Conservation (phyloP, 257 asterid genomes). For the Forsythia viridissima region DNA sequence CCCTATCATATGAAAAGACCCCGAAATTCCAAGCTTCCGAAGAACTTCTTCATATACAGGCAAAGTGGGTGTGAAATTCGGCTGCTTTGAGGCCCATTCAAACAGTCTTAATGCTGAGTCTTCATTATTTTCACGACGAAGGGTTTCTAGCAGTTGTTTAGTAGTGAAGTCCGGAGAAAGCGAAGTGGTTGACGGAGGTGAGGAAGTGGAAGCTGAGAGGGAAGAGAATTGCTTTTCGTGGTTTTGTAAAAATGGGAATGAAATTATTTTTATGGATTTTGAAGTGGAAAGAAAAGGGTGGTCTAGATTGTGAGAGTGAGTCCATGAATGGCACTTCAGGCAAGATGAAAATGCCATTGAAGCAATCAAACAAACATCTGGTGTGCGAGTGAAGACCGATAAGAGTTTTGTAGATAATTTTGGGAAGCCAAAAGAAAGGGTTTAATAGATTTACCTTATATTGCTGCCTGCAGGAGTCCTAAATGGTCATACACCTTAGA, state of each 20-base stretch:
- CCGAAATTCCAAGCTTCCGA: conserved; percentile 60
- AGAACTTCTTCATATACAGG: conserved; percentile 70
- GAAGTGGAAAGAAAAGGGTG: conserved; percentile 23
- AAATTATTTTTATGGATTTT: conserved; percentile 30
- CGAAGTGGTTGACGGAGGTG: conserved; percentile 30
- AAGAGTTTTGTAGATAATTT: no score
- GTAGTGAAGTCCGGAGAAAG: conserved; percentile 64
- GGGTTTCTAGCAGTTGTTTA: conserved; percentile 61
- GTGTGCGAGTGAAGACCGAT: conserved; percentile 20
- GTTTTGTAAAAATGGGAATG: conserved; percentile 21
- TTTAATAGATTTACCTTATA: no score
- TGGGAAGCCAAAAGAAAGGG: not conserved
- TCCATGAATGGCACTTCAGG: conserved; percentile 54
- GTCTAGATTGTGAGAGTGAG: conserved; percentile 31
- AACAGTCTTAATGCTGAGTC: conserved; percentile 60
- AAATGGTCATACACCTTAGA: no score
- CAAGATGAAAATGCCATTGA: conserved; percentile 70
- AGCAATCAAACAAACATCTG: conserved; percentile 60
- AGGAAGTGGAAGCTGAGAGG: conserved; percentile 41
- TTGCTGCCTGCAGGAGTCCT: no score
- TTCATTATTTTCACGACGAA: conserved; percentile 64
- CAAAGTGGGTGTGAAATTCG: conserved; percentile 59
- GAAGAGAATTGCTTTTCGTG: conserved; percentile 20
- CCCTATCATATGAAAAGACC: conserved; percentile 62
- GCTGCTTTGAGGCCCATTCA: conserved; percentile 75